These are phyloP conservation scores for Euphorbia pulcherrima DNA, from an alignment of 345 rosid genomes.

Conservation along the genomic window DNA sequence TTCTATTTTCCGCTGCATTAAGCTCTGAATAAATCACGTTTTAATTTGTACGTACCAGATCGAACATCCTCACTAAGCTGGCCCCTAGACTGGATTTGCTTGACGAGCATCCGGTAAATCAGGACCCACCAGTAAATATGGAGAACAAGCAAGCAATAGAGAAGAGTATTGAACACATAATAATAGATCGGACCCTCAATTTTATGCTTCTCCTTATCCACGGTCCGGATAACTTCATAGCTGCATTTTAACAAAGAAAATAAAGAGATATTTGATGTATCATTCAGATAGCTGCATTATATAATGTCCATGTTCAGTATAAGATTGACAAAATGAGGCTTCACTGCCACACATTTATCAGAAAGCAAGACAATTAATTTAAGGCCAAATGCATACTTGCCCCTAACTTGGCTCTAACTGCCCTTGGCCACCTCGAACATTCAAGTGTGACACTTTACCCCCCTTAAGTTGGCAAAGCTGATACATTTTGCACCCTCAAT, in stretches of 20 bases:
- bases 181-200: conserved; percentile 32
- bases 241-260: conserved; percentile 13
- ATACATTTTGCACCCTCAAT: too few relatives aligned
- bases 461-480: too few relatives aligned
- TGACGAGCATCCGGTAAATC: conserved; percentile 35
- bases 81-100: conserved; percentile 36
- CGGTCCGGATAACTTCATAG: conserved; percentile 23
- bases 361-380: neutral
- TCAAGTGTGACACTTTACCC: too few relatives aligned
- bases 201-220: conserved; percentile 25
- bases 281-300: neutral
- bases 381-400: too few relatives aligned
- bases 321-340: neutral
- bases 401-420: too few relatives aligned
- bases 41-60: conserved; percentile 22
- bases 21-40: neutral
- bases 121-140: conserved; percentile 39
- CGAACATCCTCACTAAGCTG: conserved; percentile 35
- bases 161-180: conserved; percentile 30
- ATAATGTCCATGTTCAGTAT: neutral
- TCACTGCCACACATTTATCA: neutral
- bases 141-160: conserved; percentile 29
- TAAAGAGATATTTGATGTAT: neutral
- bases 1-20: neutral
- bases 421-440: too few relatives aligned